These are phyloP conservation scores for Claviceps africana DNA, from an alignment of 2,329 filamentous ascomycete genomes.

Conservation along the genomic window DNA sequence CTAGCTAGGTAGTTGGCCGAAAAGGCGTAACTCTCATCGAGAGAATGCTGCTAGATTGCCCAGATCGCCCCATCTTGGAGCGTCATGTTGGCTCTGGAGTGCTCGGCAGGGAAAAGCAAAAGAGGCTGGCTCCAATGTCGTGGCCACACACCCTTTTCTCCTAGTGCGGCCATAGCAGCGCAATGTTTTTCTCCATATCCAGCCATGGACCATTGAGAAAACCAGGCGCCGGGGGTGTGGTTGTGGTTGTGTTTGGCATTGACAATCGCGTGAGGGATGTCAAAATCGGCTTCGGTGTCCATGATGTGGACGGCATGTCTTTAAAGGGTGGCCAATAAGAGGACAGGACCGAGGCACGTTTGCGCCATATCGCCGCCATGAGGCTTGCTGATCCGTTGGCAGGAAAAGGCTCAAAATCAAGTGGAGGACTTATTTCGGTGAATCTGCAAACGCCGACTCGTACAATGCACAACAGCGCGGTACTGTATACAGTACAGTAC, in stretches of 20 bases:
- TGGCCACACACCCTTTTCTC: neutral
- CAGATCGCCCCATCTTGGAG: neutral
- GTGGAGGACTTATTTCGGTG: neutral
- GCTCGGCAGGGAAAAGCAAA: neutral
- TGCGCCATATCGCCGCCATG: neutral
- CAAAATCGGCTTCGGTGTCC: slow-evolving; percentile 1
- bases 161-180: neutral
- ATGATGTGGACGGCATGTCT: neutral
- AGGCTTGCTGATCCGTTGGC: neutral
- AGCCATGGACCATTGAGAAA: neutral
- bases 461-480: no score
- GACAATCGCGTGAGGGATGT: neutral
- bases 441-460: neutral
- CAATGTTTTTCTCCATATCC: neutral
- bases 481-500: no score
- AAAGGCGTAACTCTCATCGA: neutral
- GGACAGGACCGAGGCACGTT: slow-evolving; percentile 1
- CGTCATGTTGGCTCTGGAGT: no score
- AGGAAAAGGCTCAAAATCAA: neutral
- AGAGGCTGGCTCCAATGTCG: neutral
- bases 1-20: no score
- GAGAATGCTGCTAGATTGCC: neutral
- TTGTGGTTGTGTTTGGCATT: neutral
- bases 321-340: neutral
- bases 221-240: neutral